Conservation (phyloP, 2,329 filamentous ascomycete species). For the Ceratocystis smalleyi region DNA sequence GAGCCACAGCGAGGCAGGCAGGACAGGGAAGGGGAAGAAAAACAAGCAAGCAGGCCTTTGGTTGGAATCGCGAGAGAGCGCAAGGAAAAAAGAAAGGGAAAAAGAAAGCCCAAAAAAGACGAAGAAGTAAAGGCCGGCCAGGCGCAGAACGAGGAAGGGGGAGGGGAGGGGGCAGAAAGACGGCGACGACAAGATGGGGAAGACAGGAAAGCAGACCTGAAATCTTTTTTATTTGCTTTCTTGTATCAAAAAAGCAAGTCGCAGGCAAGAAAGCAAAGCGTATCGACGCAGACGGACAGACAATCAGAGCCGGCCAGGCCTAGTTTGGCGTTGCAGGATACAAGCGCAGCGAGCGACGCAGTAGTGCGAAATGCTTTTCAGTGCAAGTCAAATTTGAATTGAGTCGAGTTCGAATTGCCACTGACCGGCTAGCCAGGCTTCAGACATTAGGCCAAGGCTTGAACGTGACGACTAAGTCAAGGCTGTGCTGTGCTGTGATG, state of each 20-base stretch:
- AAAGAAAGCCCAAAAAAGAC: background rate
- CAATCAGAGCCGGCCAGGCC: background rate
- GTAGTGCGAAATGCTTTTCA: no score
- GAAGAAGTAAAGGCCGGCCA: background rate
- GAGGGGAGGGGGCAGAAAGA: background rate
- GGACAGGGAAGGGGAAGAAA: background rate
- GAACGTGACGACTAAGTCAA: background rate
- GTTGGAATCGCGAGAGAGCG: background rate
- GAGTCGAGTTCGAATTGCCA: no score
- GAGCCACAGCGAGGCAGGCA: background rate
- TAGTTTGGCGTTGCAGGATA: background rate
- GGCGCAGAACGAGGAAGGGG: slow-evolving; percentile 2
- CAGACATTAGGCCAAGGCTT: no score
- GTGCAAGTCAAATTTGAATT: no score
- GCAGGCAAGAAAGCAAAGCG: slow-evolving; percentile 11
- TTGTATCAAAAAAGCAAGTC: background rate
- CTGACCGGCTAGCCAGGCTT: no score
- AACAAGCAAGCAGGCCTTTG: background rate
- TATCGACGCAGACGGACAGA: background rate
- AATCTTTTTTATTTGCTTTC: no score
- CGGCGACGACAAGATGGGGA: background rate
- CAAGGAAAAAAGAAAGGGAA: background rate
- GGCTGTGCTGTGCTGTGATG: no score
- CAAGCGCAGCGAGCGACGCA: background rate
- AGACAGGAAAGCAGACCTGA: background rate